Conservation (phyloP, 768 basidiomycete species). For the Hemileccinum impolitum region DNA sequence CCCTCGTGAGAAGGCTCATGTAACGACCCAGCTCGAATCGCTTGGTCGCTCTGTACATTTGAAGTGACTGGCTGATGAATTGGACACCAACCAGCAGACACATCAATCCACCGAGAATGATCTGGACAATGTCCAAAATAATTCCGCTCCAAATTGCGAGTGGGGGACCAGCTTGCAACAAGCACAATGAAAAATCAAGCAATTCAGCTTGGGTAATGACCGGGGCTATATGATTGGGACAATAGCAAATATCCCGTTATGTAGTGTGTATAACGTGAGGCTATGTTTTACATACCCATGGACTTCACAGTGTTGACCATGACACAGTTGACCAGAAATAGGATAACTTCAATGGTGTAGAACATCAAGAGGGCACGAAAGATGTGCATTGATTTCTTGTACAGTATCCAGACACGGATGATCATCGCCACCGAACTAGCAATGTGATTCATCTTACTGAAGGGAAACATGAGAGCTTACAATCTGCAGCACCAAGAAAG, state of each 20-base stretch:
- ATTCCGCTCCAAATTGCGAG: background rate
- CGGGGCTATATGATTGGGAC: background rate
- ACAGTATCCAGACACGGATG: background rate
- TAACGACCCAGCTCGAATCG: background rate
- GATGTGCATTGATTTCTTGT: background rate
- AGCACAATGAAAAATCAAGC: background rate
- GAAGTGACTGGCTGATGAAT: background rate
- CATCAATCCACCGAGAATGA: background rate
- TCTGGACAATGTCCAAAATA: background rate
- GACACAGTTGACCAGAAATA: background rate
- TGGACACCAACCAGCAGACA: background rate
- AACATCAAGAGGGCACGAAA: background rate
- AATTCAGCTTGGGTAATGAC: background rate
- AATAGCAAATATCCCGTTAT: background rate
- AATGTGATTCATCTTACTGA: background rate
- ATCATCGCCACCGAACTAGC: background rate
- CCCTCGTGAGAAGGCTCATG: background rate
- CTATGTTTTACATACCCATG: background rate
- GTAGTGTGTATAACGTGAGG: background rate
- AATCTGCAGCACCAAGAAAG: background rate
- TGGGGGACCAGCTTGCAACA: background rate
- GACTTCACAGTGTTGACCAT: background rate
- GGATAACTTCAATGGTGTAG: background rate
- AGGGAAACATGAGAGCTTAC: background rate
- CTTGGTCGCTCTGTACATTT: background rate